Evolutionary conservation across 768 basidiomycete genomes (phyloP).

Genomic region (Serendipita sp.): DNA sequence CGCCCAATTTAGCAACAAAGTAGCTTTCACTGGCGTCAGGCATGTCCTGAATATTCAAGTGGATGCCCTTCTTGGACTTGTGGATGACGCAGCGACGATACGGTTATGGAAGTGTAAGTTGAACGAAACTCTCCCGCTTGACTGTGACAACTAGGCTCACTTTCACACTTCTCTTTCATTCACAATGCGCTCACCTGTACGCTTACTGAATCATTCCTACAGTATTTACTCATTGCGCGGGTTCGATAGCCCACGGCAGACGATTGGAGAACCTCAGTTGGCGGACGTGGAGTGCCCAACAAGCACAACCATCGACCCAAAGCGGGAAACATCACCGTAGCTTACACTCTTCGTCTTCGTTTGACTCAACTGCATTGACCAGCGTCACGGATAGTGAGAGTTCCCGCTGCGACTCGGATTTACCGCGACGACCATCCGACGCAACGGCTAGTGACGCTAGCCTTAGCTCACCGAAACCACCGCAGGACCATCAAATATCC

Average conservation of each 20-base stretch:
- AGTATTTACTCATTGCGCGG: slow-evolving; percentile 1
- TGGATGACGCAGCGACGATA: background rate
- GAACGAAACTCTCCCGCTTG: background rate
- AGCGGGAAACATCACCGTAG: too few species aligned
- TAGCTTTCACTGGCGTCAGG: background rate
- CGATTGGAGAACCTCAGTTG: slow-evolving; percentile 1
- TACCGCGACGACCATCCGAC: too few species aligned
- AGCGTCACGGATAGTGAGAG: too few species aligned
- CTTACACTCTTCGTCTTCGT: too few species aligned
- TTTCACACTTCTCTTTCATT: background rate
- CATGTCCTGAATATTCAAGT: background rate
- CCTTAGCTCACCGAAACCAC: too few species aligned
- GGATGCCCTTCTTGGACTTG: background rate
- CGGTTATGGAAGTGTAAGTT: slow-evolving; percentile 2
- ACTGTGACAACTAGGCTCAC: background rate
- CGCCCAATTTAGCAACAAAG: too few species aligned
- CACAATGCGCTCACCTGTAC: background rate
- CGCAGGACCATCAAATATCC: too few species aligned
- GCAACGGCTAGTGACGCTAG: too few species aligned
- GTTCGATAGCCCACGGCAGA: background rate
- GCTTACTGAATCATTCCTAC: background rate
- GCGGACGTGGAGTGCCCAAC: background rate
- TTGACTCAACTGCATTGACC: too few species aligned
- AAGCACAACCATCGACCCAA: background rate
- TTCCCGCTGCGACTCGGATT: too few species aligned